Evolutionary conservation across 495 filamentous ascomycete species (phyloP).

Genomic region (Penicillium pulvis): DNA sequence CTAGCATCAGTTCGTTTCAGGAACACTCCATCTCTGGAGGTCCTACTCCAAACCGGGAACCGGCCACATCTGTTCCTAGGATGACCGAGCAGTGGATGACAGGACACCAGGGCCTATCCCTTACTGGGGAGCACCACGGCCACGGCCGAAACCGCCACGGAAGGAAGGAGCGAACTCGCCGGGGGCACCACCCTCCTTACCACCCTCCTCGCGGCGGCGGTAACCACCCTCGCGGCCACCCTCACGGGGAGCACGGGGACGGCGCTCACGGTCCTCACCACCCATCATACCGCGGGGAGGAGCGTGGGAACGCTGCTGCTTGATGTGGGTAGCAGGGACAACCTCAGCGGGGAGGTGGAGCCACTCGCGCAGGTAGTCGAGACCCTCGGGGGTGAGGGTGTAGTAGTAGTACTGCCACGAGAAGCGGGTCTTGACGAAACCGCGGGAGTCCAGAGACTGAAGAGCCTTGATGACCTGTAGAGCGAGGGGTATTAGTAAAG

Average conservation of each 20-base stretch:
- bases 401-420: conserved; percentile 99
- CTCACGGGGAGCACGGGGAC: conserved; percentile 82
- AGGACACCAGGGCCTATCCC: conserved; percentile 30
- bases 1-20: conserved; percentile 33
- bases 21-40: conserved; percentile 10
- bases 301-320: conserved; percentile 98
- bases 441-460: conserved; percentile 96
- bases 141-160: conserved; percentile 93
- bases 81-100: conserved; percentile 42
- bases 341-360: conserved; percentile 99
- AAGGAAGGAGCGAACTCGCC: conserved; percentile 95
- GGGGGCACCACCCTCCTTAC: conserved; percentile 94
- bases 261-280: conserved; percentile 83
- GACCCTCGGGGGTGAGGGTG: conserved; percentile 98
- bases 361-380: conserved; percentile 99
- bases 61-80: conserved; percentile 36
- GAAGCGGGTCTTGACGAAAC: conserved; percentile 99
- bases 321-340: conserved; percentile 99
- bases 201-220: conserved; percentile 82
- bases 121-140: conserved; percentile 70
- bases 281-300: conserved; percentile 98
- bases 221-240: conserved; percentile 95
- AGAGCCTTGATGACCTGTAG: conserved; percentile 91
- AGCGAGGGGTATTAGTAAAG: conserved; percentile 5
- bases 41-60: conserved; percentile 37